phyloP scores from a whole-genome alignment of 192 early-diverging fungal species.

The Nowakowskiella sp. region DNA sequence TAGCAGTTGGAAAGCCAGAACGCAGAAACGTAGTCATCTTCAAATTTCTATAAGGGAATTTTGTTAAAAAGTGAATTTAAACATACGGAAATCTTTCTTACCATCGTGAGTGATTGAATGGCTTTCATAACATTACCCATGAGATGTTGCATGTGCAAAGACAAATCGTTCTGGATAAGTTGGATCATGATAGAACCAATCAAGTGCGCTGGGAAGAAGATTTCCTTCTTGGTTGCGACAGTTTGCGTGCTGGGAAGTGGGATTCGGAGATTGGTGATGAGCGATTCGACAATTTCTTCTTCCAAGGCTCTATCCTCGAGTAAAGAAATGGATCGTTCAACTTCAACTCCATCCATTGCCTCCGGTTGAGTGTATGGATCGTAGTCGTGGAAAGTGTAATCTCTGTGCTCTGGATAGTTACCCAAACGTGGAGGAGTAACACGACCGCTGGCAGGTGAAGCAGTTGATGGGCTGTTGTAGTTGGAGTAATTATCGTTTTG shows the following conservation, averaged over 20 bases:
- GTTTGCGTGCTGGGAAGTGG: slow-evolving; percentile 75
- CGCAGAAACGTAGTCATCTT: slow-evolving; percentile 56
- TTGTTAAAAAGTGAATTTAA: slow-evolving; percentile 6
- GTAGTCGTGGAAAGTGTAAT: slow-evolving; percentile 17
- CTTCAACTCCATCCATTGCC: slow-evolving; percentile 5
- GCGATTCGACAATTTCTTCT: slow-evolving; percentile 79
- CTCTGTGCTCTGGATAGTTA: slow-evolving; percentile 8
- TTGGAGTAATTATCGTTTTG: slow-evolving; percentile 1
- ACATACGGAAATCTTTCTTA: slow-evolving; percentile 7
- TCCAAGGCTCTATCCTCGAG: slow-evolving; percentile 46
- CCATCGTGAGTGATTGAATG: slow-evolving; percentile 3
- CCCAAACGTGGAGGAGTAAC: slow-evolving; percentile 7
- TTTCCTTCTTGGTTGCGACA: slow-evolving; percentile 69
- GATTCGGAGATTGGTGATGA: slow-evolving; percentile 84
- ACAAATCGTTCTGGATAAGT: slow-evolving; percentile 1
- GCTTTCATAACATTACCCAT: slow-evolving; percentile 10
- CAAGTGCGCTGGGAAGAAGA: slow-evolving; percentile 31
- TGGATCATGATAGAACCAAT: slow-evolving; percentile 2
- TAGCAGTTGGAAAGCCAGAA: slow-evolving; percentile 91
- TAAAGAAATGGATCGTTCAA: slow-evolving; percentile 30
- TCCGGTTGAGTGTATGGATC: slow-evolving; percentile 1
- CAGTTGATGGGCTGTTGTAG: slow-evolving; percentile 7
- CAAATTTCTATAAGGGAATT: slow-evolving; percentile 24
- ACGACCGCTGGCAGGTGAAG: slow-evolving; percentile 11
- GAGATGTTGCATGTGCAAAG: slow-evolving; percentile 3